Conservation (phyloP, 371 early-diverging fungal genomes). For the Mortierella sp. region DNA sequence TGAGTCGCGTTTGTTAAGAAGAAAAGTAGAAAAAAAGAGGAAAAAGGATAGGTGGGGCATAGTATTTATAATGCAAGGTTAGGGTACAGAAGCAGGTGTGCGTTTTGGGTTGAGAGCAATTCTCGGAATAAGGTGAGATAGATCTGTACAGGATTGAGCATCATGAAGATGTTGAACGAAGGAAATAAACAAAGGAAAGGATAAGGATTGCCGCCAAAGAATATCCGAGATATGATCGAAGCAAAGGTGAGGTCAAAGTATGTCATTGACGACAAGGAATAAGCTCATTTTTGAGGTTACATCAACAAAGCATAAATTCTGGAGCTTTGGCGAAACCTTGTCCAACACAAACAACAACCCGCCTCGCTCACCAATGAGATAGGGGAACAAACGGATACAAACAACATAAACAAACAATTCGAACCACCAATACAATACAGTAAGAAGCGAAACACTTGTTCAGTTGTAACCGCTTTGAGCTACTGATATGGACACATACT, state of each 20-base stretch:
- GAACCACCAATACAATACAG: no score
- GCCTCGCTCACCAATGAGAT: neutral
- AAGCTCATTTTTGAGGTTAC: neutral
- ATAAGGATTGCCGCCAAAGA: neutral
- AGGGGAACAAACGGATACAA: constrained; percentile 18
- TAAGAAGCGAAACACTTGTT: neutral
- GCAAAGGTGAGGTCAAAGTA: neutral
- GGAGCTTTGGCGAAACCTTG: neutral
- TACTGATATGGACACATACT: neutral
- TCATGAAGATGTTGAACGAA: neutral
- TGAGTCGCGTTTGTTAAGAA: constrained; percentile 20
- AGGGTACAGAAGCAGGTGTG: neutral
- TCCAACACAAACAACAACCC: neutral
- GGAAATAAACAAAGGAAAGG: neutral
- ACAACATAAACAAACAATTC: neutral
- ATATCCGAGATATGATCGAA: constrained; percentile 5
- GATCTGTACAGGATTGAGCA: neutral
- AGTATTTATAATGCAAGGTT: neutral
- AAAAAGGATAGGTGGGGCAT: neutral
- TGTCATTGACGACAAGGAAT: neutral
- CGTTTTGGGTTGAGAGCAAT: neutral
- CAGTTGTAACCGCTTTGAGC: neutral
- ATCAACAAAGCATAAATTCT: neutral
- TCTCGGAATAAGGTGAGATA: neutral
- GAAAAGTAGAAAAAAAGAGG: neutral